Conservation (phyloP, 1,284 basidiomycete species). For the Butyriboletus appendiculatus region DNA sequence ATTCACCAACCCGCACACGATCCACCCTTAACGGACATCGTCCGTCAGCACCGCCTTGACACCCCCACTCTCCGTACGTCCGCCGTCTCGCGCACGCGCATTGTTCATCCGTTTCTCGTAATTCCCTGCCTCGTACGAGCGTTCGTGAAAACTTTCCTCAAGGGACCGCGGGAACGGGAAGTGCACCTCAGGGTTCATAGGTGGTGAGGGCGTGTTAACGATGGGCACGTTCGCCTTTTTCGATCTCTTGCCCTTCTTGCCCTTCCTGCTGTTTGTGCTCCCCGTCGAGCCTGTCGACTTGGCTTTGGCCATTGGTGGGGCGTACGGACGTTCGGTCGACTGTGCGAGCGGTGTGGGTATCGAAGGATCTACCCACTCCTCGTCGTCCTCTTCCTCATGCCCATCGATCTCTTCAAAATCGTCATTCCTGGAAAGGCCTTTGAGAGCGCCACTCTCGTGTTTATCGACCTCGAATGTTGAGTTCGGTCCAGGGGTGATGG, state of each 20-base stretch:
- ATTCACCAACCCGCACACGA: conserved; percentile 11
- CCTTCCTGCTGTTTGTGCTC: conserved; percentile 28
- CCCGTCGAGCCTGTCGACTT: conserved; percentile 33
- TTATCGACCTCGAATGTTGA: conserved; percentile 45
- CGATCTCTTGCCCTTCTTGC: conserved; percentile 29
- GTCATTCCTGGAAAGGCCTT: conserved; percentile 19
- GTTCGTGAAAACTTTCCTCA: conserved; percentile 38
- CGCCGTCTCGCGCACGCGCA: conserved; percentile 71
- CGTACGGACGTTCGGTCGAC: conserved; percentile 35
- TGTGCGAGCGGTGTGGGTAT: conserved; percentile 39
- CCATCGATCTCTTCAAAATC: conserved; percentile 38
- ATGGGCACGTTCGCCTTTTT: conserved; percentile 40
- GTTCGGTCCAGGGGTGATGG: conserved; percentile 58
- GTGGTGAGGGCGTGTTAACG: conserved; percentile 38
- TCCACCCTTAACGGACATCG: conserved; percentile 18
- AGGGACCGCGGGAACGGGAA: conserved; percentile 61
- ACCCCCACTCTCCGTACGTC: conserved; percentile 78
- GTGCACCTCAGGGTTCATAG: conserved; percentile 40
- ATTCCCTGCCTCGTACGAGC: conserved; percentile 37
- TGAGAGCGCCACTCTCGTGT: conserved; percentile 16
- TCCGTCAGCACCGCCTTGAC: conserved; percentile 67
- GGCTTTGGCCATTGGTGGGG: conserved; percentile 33
- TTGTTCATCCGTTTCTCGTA: conserved; percentile 57
- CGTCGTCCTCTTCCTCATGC: conserved; percentile 40
- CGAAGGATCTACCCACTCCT: conserved; percentile 64